Evolutionary conservation across 768 basidiomycete species (phyloP).

Genomic region (Leucogyrophana mollusca): DNA sequence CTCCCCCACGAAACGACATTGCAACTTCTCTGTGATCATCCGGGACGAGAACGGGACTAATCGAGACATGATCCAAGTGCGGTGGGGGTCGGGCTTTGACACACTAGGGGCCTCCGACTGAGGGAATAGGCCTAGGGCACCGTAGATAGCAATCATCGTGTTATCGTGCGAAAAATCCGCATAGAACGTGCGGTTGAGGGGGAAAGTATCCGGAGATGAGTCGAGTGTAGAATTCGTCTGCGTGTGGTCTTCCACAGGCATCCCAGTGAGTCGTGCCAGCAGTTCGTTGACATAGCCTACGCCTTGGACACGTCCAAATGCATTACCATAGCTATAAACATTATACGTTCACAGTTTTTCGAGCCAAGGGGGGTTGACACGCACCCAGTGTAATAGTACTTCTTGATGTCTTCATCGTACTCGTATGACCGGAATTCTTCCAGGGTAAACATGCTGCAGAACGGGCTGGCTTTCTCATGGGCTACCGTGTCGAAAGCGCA

Average conservation of each 20-base stretch:
- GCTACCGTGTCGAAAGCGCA: conserved; percentile 80
- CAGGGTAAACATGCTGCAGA: conserved; percentile 68
- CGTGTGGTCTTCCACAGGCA: conserved; percentile 62
- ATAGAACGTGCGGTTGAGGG: conserved; percentile 61
- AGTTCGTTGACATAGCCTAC: conserved; percentile 90
- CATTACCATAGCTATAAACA: conserved; percentile 56
- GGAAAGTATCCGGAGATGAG: conserved; percentile 65
- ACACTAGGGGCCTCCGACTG: conserved; percentile 23
- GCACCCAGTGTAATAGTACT: conserved; percentile 80
- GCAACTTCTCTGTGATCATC: conserved; percentile 72
- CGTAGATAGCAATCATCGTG: conserved; percentile 75
- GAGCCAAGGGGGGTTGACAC: conserved; percentile 14
- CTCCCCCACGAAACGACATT: conserved; percentile 34
- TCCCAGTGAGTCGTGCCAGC: conserved; percentile 69
- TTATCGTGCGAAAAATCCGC: conserved; percentile 87
- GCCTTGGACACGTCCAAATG: conserved; percentile 73
- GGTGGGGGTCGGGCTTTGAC: conserved; percentile 15
- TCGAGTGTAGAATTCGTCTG: conserved; percentile 76
- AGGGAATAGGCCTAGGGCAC: conserved; percentile 55
- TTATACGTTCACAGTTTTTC: neutral
- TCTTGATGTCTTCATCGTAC: conserved; percentile 70
- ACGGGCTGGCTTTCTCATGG: conserved; percentile 51
- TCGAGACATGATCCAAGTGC: conserved; percentile 53
- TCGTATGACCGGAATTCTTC: conserved; percentile 68
- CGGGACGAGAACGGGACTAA: conserved; percentile 75